phyloP scores from a whole-genome alignment of 805 yeast genomes.

The Yamadazyma akitaensis region DNA sequence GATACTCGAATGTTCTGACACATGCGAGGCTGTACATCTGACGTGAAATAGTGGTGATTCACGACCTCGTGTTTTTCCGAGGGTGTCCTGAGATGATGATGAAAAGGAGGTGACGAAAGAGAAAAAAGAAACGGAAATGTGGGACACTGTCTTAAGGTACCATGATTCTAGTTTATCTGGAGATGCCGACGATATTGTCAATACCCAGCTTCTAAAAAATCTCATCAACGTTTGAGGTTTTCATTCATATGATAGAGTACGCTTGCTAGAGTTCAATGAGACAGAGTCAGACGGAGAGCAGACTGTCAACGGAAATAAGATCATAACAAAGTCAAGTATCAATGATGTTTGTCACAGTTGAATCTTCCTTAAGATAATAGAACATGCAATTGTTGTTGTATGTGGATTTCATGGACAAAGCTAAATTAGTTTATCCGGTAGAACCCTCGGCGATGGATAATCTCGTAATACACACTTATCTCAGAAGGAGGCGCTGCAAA shows the following conservation, averaged over 20 bases:
- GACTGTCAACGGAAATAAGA: too few relatives aligned
- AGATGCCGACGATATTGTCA: too few relatives aligned
- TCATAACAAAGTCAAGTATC: too few relatives aligned
- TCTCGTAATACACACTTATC: not conserved
- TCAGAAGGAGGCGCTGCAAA: conserved; percentile 1
- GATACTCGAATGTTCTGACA: too few relatives aligned
- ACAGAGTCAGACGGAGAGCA: too few relatives aligned
- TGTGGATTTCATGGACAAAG: not conserved
- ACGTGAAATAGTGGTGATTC: not conserved
- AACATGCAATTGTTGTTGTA: too few relatives aligned
- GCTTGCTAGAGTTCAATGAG: too few relatives aligned
- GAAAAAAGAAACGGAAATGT: not conserved
- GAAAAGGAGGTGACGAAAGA: not conserved
- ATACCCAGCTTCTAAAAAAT: too few relatives aligned
- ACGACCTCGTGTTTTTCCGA: not conserved
- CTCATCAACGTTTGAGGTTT: too few relatives aligned
- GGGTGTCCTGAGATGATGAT: not conserved
- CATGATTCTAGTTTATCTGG: not conserved
- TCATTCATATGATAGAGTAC: too few relatives aligned
- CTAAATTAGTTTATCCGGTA: not conserved
- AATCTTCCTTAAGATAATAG: too few relatives aligned
- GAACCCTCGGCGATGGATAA: not conserved
- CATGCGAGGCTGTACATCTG: conserved; percentile 4
- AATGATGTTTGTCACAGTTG: too few relatives aligned
- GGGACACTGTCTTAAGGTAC: not conserved